phyloP scores from a whole-genome alignment of 176 grass and related monocot genomes.

The Bromus sterilis region DNA sequence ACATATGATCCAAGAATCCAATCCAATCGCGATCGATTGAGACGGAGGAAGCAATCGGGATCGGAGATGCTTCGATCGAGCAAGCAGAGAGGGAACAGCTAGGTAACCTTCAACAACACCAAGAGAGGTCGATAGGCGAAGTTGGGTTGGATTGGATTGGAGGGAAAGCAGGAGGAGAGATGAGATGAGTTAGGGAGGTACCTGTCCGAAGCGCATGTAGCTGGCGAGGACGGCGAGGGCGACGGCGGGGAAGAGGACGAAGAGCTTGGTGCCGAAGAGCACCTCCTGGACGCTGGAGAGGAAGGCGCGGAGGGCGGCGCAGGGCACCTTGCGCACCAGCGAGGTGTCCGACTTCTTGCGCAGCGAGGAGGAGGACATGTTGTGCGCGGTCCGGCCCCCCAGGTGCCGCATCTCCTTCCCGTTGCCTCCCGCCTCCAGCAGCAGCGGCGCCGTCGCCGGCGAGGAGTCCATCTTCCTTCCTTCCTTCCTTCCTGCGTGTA shows the following conservation, averaged over 20 bases:
- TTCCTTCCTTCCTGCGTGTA: no score
- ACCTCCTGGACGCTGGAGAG: conserved; percentile 71
- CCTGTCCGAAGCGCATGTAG: conserved; percentile 41
- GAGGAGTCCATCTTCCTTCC: not conserved
- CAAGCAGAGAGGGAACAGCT: not conserved
- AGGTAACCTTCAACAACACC: no score
- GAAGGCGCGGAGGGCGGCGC: conserved; percentile 19
- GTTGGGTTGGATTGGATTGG: no score
- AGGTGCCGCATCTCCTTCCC: conserved; percentile 29
- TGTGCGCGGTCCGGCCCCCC: conserved; percentile 65
- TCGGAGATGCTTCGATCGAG: not conserved
- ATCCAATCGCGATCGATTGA: not conserved
- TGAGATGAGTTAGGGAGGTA: not conserved
- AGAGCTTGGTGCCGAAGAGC: conserved; percentile 74
- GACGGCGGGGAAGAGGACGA: conserved; percentile 68
- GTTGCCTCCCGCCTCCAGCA: not conserved
- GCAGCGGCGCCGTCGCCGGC: not conserved
- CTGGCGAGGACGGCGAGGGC: conserved; percentile 44
- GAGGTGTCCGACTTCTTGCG: conserved; percentile 73
- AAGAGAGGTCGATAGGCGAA: no score
- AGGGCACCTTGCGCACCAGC: conserved; percentile 70
- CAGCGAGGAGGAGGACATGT: conserved; percentile 76
- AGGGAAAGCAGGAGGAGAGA: not conserved
- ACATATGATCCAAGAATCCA: not conserved
- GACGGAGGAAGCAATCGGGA: not conserved